These are phyloP conservation scores for Chalciporus piperatus DNA, from an alignment of 768 basidiomycete species.

Conservation along the genomic window DNA sequence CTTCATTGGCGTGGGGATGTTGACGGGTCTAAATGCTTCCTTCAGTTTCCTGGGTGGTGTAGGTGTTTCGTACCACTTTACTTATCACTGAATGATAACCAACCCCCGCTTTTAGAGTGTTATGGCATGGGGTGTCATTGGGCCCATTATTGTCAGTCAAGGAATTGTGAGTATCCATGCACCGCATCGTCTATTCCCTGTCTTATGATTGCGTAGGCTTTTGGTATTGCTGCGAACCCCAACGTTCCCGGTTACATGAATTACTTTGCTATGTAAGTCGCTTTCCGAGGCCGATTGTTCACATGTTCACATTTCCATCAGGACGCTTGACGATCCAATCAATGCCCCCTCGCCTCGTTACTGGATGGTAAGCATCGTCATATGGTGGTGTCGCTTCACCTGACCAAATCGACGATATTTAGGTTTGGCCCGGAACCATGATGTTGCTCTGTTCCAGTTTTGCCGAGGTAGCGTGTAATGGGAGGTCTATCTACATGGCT, in stretches of 20 bases:
- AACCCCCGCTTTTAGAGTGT: constrained; percentile 37
- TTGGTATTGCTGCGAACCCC: constrained; percentile 13
- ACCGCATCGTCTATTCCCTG: no score
- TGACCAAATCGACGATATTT: background rate
- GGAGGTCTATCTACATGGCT: constrained; percentile 18
- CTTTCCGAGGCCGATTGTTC: background rate
- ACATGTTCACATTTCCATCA: background rate
- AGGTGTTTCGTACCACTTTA: constrained; percentile 18
- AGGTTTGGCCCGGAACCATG: constrained; percentile 28
- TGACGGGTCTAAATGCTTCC: constrained; percentile 53
- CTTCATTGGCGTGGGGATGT: constrained; percentile 59
- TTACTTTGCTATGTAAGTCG: constrained; percentile 17
- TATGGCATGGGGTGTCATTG: constrained; percentile 62
- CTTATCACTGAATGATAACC: no score
- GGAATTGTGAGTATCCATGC: constrained; percentile 34
- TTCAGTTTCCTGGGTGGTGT: constrained; percentile 51
- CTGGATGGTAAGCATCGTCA: constrained; percentile 39
- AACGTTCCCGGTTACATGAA: constrained; percentile 23
- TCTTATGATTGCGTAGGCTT: constrained; percentile 9
- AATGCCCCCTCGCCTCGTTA: constrained; percentile 53
- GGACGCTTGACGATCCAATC: constrained; percentile 45
- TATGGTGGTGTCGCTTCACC: background rate
- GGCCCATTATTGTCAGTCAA: constrained; percentile 47
- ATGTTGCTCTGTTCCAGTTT: constrained; percentile 55
- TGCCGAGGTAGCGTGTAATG: constrained; percentile 25